phyloP scores from a whole-genome alignment of 2,329 filamentous ascomycete species.

The Macroventuria anomochaeta region DNA sequence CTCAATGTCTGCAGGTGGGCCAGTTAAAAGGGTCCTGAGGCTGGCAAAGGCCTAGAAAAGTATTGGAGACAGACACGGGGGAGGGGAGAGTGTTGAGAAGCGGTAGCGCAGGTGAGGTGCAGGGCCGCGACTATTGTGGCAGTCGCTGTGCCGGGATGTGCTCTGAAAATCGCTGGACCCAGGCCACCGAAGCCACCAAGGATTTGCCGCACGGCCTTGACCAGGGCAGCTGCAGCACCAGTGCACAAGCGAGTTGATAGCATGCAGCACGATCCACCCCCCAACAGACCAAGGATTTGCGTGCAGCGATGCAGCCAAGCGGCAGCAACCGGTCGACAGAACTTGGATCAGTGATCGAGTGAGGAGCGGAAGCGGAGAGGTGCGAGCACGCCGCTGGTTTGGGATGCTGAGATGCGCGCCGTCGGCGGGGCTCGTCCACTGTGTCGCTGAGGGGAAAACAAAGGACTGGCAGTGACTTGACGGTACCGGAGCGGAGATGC shows the following conservation, averaged over 20 bases:
- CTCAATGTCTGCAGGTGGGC: slow-evolving; percentile 28
- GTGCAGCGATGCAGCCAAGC: slow-evolving; percentile 35
- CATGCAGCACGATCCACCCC: slow-evolving; percentile 34
- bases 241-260: slow-evolving; percentile 39
- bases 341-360: slow-evolving; percentile 1
- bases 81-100: slow-evolving; percentile 42
- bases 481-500: slow-evolving; percentile 18
- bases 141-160: slow-evolving; percentile 37
- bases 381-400: not conserved
- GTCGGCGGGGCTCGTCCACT: slow-evolving; percentile 10
- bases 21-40: slow-evolving; percentile 41
- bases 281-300: slow-evolving; percentile 45
- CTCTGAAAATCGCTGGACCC: slow-evolving; percentile 36
- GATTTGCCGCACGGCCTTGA: slow-evolving; percentile 22
- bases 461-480: slow-evolving; percentile 24
- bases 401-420: slow-evolving; percentile 9
- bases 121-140: slow-evolving; percentile 43
- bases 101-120: slow-evolving; percentile 40
- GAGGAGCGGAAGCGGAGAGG: slow-evolving; percentile 21
- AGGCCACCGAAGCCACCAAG: slow-evolving; percentile 24
- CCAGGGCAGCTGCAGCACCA: slow-evolving; percentile 29
- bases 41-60: slow-evolving; percentile 44
- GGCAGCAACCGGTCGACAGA: slow-evolving; percentile 36
- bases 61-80: slow-evolving; percentile 28
- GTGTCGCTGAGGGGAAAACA: slow-evolving; percentile 1